These are phyloP conservation scores for Leavenworthia alabamica DNA, from an alignment of 345 rosid genomes.

Conservation along the genomic window DNA sequence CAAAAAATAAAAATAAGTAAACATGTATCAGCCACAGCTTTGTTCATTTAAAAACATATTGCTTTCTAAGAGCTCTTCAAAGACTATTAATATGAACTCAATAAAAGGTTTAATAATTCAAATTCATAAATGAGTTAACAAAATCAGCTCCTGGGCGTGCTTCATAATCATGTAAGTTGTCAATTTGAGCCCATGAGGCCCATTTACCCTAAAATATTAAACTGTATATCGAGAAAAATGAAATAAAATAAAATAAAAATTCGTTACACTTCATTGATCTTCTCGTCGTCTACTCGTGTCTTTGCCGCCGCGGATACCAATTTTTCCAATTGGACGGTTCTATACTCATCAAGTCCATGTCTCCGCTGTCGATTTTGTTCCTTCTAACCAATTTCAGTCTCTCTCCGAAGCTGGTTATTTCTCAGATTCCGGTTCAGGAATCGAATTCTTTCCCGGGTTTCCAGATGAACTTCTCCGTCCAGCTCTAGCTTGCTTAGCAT, in stretches of 20 bases:
- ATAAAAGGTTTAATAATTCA: no score
- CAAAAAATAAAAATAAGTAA: no score
- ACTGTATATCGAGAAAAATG: no score
- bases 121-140: no score
- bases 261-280: no score
- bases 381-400: slow-evolving; percentile 12
- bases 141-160: no score
- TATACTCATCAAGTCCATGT: slow-evolving; percentile 13
- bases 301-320: slow-evolving; percentile 12
- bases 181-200: no score
- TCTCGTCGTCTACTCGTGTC: no score
- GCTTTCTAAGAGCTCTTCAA: not conserved
- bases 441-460: slow-evolving; percentile 35
- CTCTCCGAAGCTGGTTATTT: slow-evolving; percentile 43
- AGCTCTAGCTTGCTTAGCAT: slow-evolving; percentile 53
- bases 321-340: slow-evolving; percentile 21
- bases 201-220: no score
- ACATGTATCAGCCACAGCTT: not conserved
- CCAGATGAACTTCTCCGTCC: slow-evolving; percentile 50
- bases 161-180: no score
- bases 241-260: no score
- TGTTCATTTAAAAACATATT: not conserved
- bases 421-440: slow-evolving; percentile 8
- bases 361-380: slow-evolving; percentile 17
- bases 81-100: not conserved